Conservation (phyloP, 2,329 filamentous ascomycete species). For the Stachybotrys chlorohalonatus region DNA sequence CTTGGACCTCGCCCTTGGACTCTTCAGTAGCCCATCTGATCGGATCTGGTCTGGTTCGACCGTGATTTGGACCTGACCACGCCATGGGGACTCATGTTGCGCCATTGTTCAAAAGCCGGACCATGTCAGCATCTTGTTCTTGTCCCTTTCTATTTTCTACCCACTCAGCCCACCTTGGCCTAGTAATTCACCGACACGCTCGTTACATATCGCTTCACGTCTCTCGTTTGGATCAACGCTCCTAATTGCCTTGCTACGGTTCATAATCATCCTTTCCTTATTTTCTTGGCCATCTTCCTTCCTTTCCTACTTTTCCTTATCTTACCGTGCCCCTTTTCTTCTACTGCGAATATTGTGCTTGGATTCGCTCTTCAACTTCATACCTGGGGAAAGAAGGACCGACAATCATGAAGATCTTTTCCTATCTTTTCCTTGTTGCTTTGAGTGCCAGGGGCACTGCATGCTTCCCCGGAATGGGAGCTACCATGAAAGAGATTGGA, state of each 20-base stretch:
- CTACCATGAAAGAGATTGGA: neutral
- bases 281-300: no score
- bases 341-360: no score
- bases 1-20: no score
- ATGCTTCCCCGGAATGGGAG: neutral
- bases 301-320: no score
- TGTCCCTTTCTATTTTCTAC: neutral
- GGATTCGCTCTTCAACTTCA: neutral
- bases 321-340: no score
- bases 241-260: neutral
- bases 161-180: neutral
- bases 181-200: neutral
- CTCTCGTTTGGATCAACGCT: neutral
- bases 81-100: neutral
- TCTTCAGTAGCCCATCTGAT: neutral
- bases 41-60: neutral
- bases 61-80: neutral
- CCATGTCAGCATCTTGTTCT: neutral
- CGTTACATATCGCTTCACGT: neutral
- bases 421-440: slow-evolving; percentile 9
- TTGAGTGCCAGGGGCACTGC: slow-evolving; percentile 8
- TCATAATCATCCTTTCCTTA: no score
- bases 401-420: slow-evolving; percentile 13
- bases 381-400: neutral
- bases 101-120: neutral